Percentiles rank a stretch among this genome's conserved stretches.
Conservation (phyloP, 2,329 filamentous ascomycete species). For the Fusarium sp. region DNA sequence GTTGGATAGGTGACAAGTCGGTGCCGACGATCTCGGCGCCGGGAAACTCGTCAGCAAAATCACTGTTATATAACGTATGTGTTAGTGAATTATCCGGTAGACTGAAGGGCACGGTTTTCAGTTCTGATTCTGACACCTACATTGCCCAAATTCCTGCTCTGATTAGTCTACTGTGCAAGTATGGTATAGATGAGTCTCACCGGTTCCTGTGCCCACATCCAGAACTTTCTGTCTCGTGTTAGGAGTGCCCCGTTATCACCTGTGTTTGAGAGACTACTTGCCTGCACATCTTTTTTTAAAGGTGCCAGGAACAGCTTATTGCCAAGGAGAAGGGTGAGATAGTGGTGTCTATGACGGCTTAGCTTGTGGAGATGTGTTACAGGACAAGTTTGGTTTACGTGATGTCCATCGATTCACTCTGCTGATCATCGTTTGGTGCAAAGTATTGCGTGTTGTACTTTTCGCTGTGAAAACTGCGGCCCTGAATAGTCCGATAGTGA, state of each 20-base stretch:
- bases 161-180: not conserved
- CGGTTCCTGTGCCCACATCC: constrained; percentile 8
- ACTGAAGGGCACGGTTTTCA: not conserved
- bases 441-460: constrained; percentile 14
- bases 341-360: constrained; percentile 9
- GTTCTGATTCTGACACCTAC: not conserved
- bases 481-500: constrained; percentile 14
- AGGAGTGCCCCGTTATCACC: rapidly evolving
- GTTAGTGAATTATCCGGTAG: not conserved
- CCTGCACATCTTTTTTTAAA: not conserved
- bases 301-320: constrained; percentile 10
- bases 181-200: not conserved
- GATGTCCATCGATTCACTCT: constrained; percentile 18
- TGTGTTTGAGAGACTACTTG: not conserved
- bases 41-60: constrained; percentile 15
- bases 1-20: constrained; percentile 15
- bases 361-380: too few relatives aligned
- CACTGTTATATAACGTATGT: not conserved
- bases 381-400: not conserved
- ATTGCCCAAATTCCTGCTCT: constrained; percentile 13
- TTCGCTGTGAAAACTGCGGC: constrained; percentile 19
- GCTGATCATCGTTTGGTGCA: constrained; percentile 17
- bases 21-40: constrained; percentile 8
- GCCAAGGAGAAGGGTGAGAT: constrained; percentile 8
- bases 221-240: not conserved